Conservation (phyloP, 192 early-diverging fungal genomes). For the Haplosporangium gracile region DNA sequence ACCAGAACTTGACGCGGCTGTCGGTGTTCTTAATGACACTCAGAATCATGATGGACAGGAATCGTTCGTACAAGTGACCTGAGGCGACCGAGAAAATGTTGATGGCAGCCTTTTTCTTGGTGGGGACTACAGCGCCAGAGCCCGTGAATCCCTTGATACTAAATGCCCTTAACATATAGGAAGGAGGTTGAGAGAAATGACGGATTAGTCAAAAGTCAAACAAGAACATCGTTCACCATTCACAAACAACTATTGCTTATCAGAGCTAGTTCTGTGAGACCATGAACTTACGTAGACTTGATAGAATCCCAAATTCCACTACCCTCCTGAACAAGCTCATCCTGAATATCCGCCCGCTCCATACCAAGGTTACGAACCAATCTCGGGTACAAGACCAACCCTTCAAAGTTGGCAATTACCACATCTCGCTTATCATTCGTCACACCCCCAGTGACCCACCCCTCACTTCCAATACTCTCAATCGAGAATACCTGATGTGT, state of each 20-base stretch:
- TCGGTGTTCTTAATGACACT: constrained; percentile 91
- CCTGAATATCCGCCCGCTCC: constrained; percentile 63
- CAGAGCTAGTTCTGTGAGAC: neutral
- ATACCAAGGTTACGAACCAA: constrained; percentile 86
- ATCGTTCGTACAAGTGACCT: constrained; percentile 97
- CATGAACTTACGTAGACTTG: constrained; percentile 65
- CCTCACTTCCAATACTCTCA: constrained; percentile 68
- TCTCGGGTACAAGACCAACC: constrained; percentile 83
- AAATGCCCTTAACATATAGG: neutral
- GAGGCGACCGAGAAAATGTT: constrained; percentile 99
- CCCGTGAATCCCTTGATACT: constrained; percentile 47
- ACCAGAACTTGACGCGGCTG: constrained; percentile 97
- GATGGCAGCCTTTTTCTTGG: constrained; percentile 70
- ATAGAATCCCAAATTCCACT: constrained; percentile 72
- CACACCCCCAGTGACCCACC: constrained; percentile 59
- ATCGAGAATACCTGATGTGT: constrained; percentile 86
- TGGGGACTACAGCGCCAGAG: constrained; percentile 11
- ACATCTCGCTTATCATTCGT: constrained; percentile 66
- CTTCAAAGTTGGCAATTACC: constrained; percentile 83
- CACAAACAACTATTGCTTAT: neutral
- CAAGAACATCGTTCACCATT: neutral
- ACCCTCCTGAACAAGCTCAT: constrained; percentile 37
- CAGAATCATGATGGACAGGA: constrained; percentile 97
- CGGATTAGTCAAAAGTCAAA: neutral
- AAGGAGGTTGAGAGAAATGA: neutral